Base-by-base conservation (phyloP, 306 rosid genomes). In the Prunus mira region DNA sequence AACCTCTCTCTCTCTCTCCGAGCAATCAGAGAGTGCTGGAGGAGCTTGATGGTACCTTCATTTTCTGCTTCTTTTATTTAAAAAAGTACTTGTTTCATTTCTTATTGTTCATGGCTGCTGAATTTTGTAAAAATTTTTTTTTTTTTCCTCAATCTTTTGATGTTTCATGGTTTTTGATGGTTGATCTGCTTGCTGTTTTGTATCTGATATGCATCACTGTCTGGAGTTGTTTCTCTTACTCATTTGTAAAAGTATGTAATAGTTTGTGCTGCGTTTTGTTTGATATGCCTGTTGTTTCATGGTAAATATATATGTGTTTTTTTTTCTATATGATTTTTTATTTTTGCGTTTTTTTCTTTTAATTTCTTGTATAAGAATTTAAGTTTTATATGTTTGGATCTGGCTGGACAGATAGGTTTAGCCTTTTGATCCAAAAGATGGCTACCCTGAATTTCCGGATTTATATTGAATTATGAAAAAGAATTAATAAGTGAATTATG, bases 1-100 rank as follows among this genome's bases (percentile, higher is more conserved):
- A n/a, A 19, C 61, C 9, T 57, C 7, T 15, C 45, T 28, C 19
- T 9, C 13, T 1, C 50, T 65, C 3, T 65, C 50, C 38, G 69
- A 65, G 69, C 13, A 65, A 34, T 54, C 51, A 71, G 43, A 38
- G 47, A 18, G 43, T 22, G 54, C 55, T 22, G 24, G 38, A 38
- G 67, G 54, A 41, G 67, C 57, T 73, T 43, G 55, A 45, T 6
- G 76, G 76, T 73, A 58, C 27, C 67, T 10, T 58, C 57, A 58
- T 73, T 58, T 73, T 18, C 68, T 58, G 27, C 43, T 24, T 25
- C 22, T 58, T 45, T 58, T 15, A 15, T 73, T 18, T 17, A 2
- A 13, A 18, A 2, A 13, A 18, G 20, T 9, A 1, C 5, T 38
- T 34, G 45, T 30, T 28, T 56, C 52, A 15, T 72, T 57, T 73